Evolutionary conservation across 176 grass and related monocot species (phyloP), one percentile per base, ranked within the genome.

Genomic region (Areca catechu): DNA sequence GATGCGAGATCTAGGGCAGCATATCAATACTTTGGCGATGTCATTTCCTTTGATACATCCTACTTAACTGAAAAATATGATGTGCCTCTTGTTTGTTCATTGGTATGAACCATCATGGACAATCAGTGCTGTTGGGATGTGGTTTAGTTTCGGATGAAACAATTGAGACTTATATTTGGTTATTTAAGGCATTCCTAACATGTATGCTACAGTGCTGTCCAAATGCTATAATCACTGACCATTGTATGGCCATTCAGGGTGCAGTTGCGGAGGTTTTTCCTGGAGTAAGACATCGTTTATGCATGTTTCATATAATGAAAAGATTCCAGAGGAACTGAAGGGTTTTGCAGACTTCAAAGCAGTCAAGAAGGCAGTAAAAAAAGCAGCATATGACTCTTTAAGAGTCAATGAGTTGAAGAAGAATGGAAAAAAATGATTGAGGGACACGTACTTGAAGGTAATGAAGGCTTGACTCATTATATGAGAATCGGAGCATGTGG

Each of bases 251-350:
- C 55, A 85, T 98, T 73, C 47, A 87, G 62, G 87, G 77, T 68
- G 79, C 87, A 6, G 68, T 91, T 65, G 53, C 61, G 62, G 82
- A 82, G 72, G 80, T 78, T 65, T 80, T 85, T 49, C 81, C 87
- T 57, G 61, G 70, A 77, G 85, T 75, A 66, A 79, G 62, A 15
- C 83, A 88, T 74, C 83, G 93, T 57, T 66, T 98, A 58, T 98
- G 87, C 58, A 74, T 90, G 61, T 79, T 71, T 62, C 80, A 82
- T 58, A 84, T 98, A 61, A 79, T 98, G 80, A 97, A 77, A 81
- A 80, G 65, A 56, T 98, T 52, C 58, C 81, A 43, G 80, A 92
- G 70, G 84, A 88, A 57, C 74, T 98, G 28, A 98, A 82, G 82
- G 69, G 60, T 30, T 80, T 84, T 66, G 73, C 73, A 25, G 77